Conservation (phyloP, 2,329 filamentous ascomycete species). For the Penicillium thymicola region DNA sequence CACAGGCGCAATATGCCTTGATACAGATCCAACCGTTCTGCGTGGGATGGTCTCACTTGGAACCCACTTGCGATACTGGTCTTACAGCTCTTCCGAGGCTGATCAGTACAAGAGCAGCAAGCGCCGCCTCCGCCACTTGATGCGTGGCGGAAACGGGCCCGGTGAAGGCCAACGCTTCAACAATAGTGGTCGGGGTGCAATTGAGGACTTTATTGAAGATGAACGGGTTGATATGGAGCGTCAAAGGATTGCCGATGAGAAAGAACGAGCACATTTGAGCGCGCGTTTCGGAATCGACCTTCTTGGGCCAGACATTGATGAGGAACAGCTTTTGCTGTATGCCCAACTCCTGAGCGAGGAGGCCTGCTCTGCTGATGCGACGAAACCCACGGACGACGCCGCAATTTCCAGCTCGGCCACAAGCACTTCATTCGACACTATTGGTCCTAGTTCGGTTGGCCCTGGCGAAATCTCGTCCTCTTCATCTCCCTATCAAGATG, state of each 20-base stretch:
- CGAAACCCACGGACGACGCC: constrained; percentile 42
- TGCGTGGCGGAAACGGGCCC: constrained; percentile 58
- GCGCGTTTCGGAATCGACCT: constrained; percentile 82
- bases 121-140: constrained; percentile 69
- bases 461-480: constrained; percentile 34
- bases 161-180: constrained; percentile 56
- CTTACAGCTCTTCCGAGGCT: constrained; percentile 76
- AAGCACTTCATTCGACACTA: constrained; percentile 38
- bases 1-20: constrained; percentile 78
- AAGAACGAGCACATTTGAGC: constrained; percentile 67
- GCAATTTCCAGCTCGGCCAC: constrained; percentile 39
- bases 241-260: constrained; percentile 64
- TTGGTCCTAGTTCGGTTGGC: constrained; percentile 32
- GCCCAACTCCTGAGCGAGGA: constrained; percentile 62
- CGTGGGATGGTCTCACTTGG: constrained; percentile 86
- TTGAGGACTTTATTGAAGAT: constrained; percentile 80
- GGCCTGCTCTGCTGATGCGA: constrained; percentile 49
- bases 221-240: constrained; percentile 76
- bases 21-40: constrained; percentile 80
- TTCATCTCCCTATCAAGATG: constrained; percentile 36
- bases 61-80: constrained; percentile 86
- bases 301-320: constrained; percentile 53
- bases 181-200: constrained; percentile 63
- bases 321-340: constrained; percentile 63
- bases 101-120: constrained; percentile 73